Conservation (phyloP, 805 yeast genomes). For the Kluyveromyces wickerhamii region DNA sequence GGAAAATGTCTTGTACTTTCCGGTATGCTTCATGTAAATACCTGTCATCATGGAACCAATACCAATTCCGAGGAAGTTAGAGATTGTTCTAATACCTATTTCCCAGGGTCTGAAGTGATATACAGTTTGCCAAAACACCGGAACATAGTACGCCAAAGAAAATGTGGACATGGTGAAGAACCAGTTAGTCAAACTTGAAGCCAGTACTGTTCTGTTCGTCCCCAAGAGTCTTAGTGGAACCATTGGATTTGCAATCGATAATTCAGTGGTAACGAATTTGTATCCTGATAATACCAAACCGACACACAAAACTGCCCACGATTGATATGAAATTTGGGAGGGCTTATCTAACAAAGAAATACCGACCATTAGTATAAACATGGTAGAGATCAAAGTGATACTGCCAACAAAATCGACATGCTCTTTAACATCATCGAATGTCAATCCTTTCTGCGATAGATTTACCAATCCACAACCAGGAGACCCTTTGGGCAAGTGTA, state of each 20-base stretch:
- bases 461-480: conserved; percentile 40
- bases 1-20: conserved; percentile 48
- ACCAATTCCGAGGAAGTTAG: conserved; percentile 62
- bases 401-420: conserved; percentile 62
- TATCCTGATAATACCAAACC: conserved; percentile 20
- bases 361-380: conserved; percentile 53
- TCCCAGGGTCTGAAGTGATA: conserved; percentile 44
- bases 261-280: conserved; percentile 29
- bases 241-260: conserved; percentile 51
- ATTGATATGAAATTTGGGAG: conserved; percentile 37
- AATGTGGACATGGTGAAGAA: conserved; percentile 62
- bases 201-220: conserved; percentile 48
- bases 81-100: conserved; percentile 46
- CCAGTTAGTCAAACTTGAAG: conserved; percentile 62
- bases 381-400: conserved; percentile 45
- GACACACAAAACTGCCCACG: conserved; percentile 35
- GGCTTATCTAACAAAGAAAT: conserved; percentile 55
- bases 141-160: conserved; percentile 59
- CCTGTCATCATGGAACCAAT: conserved; percentile 64
- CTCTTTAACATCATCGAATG: not conserved
- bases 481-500: conserved; percentile 40
- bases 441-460: conserved; percentile 1
- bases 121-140: conserved; percentile 56
- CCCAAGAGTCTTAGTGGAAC: conserved; percentile 52
- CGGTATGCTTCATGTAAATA: conserved; percentile 56